Evolutionary conservation across 176 grass and related monocot genomes (phyloP).

Genomic region (Luzula sylvatica): DNA sequence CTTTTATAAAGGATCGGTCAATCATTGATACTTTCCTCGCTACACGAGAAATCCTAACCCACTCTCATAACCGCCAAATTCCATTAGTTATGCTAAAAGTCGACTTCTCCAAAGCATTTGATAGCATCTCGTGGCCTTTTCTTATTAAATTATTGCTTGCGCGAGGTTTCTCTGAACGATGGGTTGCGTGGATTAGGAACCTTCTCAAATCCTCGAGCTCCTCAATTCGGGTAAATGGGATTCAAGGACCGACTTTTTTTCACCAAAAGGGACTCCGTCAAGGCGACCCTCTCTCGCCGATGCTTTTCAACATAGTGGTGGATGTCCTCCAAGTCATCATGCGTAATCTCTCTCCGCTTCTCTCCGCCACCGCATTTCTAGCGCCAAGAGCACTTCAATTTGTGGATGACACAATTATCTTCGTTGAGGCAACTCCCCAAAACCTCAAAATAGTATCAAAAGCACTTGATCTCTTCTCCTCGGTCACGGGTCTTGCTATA

Average conservation of each 20-base stretch:
- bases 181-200: background rate
- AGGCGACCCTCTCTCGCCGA: background rate
- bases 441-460: background rate
- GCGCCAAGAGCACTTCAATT: background rate
- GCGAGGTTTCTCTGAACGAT: background rate
- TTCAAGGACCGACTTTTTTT: background rate
- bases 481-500: background rate
- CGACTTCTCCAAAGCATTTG: background rate
- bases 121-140: background rate
- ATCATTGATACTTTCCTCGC: background rate
- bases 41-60: background rate
- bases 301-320: background rate
- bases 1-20: background rate
- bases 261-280: background rate
- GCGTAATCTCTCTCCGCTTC: background rate
- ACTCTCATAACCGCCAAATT: background rate
- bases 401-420: background rate
- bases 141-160: background rate
- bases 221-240: background rate
- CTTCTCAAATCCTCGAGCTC: background rate
- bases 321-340: background rate
- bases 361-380: background rate
- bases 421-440: background rate
- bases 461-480: background rate
- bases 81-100: background rate